Evolutionary conservation across 768 basidiomycete species (phyloP).

Genomic region (Termitomyces sp.): DNA sequence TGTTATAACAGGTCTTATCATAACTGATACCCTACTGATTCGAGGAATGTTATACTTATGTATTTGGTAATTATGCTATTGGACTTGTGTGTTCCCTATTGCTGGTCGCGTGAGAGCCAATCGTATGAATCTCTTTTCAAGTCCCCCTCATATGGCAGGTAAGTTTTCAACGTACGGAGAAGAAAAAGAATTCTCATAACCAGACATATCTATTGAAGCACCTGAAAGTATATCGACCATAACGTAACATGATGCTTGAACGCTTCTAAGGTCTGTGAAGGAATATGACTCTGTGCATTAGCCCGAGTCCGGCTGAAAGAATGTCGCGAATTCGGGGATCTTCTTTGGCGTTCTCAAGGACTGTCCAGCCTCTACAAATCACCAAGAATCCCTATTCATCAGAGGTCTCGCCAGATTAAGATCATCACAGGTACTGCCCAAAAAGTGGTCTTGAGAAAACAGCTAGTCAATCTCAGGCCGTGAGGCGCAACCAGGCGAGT

Average conservation of each 20-base stretch:
- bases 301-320: background rate
- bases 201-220: background rate
- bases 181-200: background rate
- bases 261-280: too few species aligned
- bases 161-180: background rate
- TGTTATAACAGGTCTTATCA: constrained; percentile 6
- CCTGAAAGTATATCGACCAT: too few species aligned
- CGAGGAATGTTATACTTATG: constrained; percentile 6
- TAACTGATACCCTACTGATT: constrained; percentile 8
- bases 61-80: constrained; percentile 11
- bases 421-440: background rate
- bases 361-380: background rate
- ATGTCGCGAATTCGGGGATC: background rate
- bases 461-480: background rate
- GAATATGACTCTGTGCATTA: background rate
- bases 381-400: too few species aligned
- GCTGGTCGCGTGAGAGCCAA: background rate
- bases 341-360: background rate
- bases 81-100: background rate
- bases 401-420: background rate
- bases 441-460: background rate
- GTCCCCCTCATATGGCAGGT: background rate
- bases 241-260: background rate
- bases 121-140: background rate
- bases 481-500: background rate